Percentiles rank a stretch among this genome's conserved stretches.
Conservation (phyloP, 2,329 filamentous ascomycete species). For the Tolypocladium guangdongense region DNA sequence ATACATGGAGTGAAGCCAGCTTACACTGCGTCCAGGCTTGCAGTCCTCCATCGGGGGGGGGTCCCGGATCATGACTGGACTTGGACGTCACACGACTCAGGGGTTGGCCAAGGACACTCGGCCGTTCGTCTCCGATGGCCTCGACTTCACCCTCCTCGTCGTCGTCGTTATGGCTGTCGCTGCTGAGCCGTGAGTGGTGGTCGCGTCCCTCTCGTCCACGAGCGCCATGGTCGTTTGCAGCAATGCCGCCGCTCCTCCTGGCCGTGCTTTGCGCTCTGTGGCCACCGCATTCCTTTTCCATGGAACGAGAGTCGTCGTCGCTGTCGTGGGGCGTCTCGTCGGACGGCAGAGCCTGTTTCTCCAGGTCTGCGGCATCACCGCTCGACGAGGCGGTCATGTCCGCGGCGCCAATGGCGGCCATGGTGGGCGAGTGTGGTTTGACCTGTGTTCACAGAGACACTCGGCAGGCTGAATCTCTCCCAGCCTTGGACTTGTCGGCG, state of each 20-base stretch:
- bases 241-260: too few relatives aligned
- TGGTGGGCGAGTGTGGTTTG: too few relatives aligned
- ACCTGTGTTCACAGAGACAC: too few relatives aligned
- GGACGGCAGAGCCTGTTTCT: not conserved
- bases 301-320: not conserved
- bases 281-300: too few relatives aligned
- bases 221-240: too few relatives aligned
- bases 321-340: not conserved
- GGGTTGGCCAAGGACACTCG: conserved; percentile 22
- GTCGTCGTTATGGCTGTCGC: not conserved
- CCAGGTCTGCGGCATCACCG: not conserved
- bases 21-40: conserved; percentile 35
- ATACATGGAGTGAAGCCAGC: conserved; percentile 6
- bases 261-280: too few relatives aligned
- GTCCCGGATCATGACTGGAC: conserved; percentile 29
- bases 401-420: not conserved
- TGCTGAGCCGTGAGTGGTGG: too few relatives aligned
- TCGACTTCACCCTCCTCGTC: conserved; percentile 1
- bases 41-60: conserved; percentile 39
- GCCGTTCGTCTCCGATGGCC: conserved; percentile 2
- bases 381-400: conserved; percentile 2
- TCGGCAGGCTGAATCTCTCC: too few relatives aligned
- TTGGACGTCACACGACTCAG: conserved; percentile 29
- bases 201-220: too few relatives aligned
- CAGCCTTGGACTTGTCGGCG: too few relatives aligned